Base-by-base conservation (phyloP, 2,329 filamentous ascomycete species). In the Hymenoscyphus fraxineus region DNA sequence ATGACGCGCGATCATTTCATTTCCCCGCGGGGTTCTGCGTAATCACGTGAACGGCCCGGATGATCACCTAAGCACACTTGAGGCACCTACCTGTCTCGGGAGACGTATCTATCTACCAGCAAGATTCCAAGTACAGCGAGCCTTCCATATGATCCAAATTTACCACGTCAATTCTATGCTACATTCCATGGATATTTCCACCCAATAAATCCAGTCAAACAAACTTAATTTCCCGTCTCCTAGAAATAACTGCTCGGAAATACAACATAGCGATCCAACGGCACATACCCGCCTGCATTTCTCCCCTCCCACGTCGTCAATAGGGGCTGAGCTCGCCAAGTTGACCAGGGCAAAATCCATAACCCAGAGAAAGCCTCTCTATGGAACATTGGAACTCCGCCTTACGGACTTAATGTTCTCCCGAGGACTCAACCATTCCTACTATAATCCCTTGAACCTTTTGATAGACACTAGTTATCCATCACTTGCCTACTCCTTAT, bases 201-300 rank as follows among this genome's bases (percentile, higher is more conserved):
- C 19, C 44, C 19, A 51, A 22, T 51, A 2, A 51, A 51, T n/a
- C 10, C 3, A 22, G 51, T 19, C 3, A 22, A 15, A 59, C 10
- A 9, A 44, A 31, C 58, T 31, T 58, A 27, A 31, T 64, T 32
- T 38, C 35, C 19, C 59, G 19, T 22, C 38, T 41, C 35, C 10
- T 41, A 13, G 38, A 54, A 13, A 38, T n/a, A 44, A 31, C 40
- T 40, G 22, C 44, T 40, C 40, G 61, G 41, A 35, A 39, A 54
- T 59, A 54, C 41, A 40, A 44, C 44, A 22, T 10, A 41, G 54
- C 61, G 56, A 39, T 58, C 47, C 31, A 51, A 51, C 44, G 44
- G 44, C 44, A 51, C 44, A 51, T 10, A 22, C 44, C n/a, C 22
- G n/a, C 44, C n/a, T 51, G 44, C 44, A 51, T 51, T n/a, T 19